Percentiles rank a stretch among this genome's conserved stretches.
phyloP scores from a whole-genome alignment of 805 yeast genomes.

The Saccharomycopsis synnaedendra region DNA sequence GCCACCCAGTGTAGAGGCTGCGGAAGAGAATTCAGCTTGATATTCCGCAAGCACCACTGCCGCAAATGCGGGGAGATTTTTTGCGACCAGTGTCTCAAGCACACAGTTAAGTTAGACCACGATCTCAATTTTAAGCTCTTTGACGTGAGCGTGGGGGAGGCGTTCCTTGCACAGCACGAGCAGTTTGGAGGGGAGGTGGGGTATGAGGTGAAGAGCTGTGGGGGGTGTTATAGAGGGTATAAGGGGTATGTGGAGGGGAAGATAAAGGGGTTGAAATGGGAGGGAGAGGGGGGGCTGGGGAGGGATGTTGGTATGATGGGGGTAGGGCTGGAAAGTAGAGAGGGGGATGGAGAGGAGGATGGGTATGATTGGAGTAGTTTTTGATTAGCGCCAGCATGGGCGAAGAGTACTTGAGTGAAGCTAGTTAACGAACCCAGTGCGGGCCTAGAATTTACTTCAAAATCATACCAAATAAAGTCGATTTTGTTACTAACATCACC shows the following conservation, averaged over 20 bases:
- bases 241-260: conserved; percentile 1
- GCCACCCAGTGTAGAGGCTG: conserved; percentile 7
- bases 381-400: neutral
- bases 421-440: too few species aligned
- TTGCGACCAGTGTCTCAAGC: conserved; percentile 27
- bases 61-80: conserved; percentile 31
- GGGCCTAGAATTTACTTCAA: too few species aligned
- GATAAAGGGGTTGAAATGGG: neutral
- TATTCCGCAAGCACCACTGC: conserved; percentile 28
- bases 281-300: conserved; percentile 2
- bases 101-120: conserved; percentile 25
- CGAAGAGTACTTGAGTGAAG: neutral
- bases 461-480: too few species aligned
- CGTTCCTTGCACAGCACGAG: neutral
- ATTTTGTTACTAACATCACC: too few species aligned
- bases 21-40: conserved; percentile 8
- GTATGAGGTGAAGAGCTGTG: conserved; percentile 4
- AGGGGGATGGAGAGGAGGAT: conserved; percentile 8
- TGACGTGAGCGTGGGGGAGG: neutral
- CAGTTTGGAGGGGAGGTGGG: neutral
- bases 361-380: conserved; percentile 16
- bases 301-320: neutral
- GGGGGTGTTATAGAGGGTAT: conserved; percentile 1
- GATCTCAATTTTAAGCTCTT: conserved; percentile 23
- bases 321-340: neutral